Percentiles rank a stretch among this genome's conserved stretches.
These are phyloP conservation scores for Ambrosiella beaveri DNA, from an alignment of 2,329 filamentous ascomycete species.

Conservation along the genomic window DNA sequence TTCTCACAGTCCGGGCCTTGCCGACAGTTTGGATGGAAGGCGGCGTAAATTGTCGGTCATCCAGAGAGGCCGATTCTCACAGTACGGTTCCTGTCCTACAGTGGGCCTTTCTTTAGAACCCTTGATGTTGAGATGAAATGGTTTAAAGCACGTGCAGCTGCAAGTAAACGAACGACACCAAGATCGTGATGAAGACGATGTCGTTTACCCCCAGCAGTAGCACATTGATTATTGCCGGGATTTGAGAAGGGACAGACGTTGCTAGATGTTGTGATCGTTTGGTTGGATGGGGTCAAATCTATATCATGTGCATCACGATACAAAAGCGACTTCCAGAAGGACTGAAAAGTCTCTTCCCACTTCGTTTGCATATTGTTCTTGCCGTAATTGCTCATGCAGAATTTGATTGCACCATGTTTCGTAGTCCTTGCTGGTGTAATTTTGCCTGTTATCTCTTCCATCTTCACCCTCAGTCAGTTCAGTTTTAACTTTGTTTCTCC, in stretches of 20 bases:
- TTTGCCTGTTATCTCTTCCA: neutral
- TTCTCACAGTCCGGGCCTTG: too few species aligned
- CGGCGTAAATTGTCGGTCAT: too few species aligned
- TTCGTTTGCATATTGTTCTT: neutral
- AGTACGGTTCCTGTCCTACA: neutral
- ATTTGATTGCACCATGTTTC: neutral
- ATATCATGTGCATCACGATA: too few species aligned
- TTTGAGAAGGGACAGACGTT: too few species aligned
- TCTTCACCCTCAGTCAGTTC: neutral
- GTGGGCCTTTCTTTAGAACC: neutral
- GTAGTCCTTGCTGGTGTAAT: neutral
- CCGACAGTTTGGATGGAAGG: too few species aligned
- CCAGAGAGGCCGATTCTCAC: neutral
- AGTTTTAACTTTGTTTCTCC: neutral
- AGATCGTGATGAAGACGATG: neutral
- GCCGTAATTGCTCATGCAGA: neutral
- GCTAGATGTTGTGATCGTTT: too few species aligned
- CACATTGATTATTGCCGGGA: too few species aligned
- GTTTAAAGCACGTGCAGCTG: neutral
- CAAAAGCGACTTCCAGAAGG: neutral
- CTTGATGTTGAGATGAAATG: neutral
- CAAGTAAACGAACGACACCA: neutral
- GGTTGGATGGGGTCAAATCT: too few species aligned
- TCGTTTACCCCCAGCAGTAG: neutral
- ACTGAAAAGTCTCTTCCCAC: neutral